Percentiles rank a stretch among this genome's conserved stretches.
phyloP scores from a whole-genome alignment of 78 protist genomes.

The Protostelium mycophagum region DNA sequence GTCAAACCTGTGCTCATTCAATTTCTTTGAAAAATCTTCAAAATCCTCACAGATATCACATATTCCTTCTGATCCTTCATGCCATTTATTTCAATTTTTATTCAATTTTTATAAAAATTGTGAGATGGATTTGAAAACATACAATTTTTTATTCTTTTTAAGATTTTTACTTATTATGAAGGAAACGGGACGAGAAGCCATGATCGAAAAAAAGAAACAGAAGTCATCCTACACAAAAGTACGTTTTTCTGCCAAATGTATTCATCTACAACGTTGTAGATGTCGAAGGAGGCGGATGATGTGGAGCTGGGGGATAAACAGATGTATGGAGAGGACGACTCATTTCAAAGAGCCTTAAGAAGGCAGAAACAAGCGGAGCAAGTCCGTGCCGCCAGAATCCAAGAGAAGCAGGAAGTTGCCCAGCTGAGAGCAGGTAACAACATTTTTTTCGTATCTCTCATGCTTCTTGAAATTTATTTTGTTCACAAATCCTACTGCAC shows the following conservation, averaged over 20 bases:
- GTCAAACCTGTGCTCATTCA: too few relatives aligned
- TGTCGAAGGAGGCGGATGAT: not conserved
- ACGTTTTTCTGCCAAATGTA: too few relatives aligned
- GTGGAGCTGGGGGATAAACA: not conserved
- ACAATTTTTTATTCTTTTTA: too few relatives aligned
- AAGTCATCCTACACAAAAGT: not conserved
- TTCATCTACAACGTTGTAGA: not conserved
- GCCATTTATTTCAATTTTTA: too few relatives aligned
- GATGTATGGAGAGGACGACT: not conserved
- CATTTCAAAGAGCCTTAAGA: not conserved
- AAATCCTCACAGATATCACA: too few relatives aligned
- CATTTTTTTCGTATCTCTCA: too few relatives aligned
- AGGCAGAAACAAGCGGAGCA: not conserved
- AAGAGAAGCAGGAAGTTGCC: not conserved
- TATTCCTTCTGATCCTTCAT: too few relatives aligned
- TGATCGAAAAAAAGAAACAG: not conserved
- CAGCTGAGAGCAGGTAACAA: not conserved
- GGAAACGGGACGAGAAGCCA: not conserved
- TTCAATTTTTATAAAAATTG: not conserved
- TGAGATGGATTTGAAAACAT: too few relatives aligned
- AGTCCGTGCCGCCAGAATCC: not conserved
- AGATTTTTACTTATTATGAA: not conserved
- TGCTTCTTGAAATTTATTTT: too few relatives aligned
- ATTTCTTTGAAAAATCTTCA: too few relatives aligned
- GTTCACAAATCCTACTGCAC: too few relatives aligned